Evolutionary conservation across 352 stramenopile species (phyloP).

Genomic region (Phytophthora hibernalis): DNA sequence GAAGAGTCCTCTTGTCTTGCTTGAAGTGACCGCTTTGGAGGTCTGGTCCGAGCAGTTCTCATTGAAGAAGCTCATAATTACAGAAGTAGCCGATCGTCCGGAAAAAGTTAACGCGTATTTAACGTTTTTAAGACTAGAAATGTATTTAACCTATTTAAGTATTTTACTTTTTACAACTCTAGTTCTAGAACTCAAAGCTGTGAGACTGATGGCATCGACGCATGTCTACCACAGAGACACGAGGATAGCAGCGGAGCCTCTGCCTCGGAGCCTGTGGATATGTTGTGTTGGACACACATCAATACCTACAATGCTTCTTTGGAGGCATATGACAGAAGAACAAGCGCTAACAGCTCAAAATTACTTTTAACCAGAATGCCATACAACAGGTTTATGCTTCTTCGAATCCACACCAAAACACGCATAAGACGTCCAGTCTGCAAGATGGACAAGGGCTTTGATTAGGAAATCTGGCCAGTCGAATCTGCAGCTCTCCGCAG

Average conservation of each 20-base stretch:
- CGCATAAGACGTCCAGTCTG: constrained; percentile 22
- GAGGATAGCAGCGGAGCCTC: neutral
- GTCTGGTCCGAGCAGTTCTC: no score
- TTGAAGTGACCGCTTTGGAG: no score
- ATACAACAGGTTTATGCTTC: neutral
- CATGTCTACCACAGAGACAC: neutral
- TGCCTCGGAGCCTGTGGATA: neutral
- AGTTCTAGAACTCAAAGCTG: no score
- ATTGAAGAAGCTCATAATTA: no score
- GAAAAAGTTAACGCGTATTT: no score
- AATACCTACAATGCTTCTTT: neutral
- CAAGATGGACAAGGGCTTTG: constrained; percentile 22
- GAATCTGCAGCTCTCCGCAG: constrained; percentile 8
- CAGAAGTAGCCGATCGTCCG: no score
- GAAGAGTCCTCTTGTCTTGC: no score
- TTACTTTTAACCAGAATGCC: neutral
- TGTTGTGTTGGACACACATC: neutral
- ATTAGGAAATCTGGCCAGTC: constrained; percentile 29
- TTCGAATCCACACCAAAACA: neutral
- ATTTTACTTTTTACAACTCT: no score
- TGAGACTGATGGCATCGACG: no score
- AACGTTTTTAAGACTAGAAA: no score
- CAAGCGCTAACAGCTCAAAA: no score
- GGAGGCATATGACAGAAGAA: neutral
- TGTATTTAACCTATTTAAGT: no score